Base-by-base conservation (phyloP, 441 rosid genomes). In the Mallotus japonicus region DNA sequence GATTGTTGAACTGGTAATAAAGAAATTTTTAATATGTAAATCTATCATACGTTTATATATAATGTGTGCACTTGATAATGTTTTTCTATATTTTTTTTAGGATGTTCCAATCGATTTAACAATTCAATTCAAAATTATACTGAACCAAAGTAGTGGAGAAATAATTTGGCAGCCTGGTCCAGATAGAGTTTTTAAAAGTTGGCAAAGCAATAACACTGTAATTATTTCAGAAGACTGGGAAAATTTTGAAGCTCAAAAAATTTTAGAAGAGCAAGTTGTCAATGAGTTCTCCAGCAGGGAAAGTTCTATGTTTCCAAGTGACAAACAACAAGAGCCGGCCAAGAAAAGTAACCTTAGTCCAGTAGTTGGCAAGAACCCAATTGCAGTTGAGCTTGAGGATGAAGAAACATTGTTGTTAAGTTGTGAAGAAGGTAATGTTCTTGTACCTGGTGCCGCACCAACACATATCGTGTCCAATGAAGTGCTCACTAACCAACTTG, bases 141-240 rank as follows among this genome's bases (percentile, higher is more conserved):
- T 83, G 34, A 75, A 62, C 71, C 72, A 51, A 53, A 42, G 32
- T 32, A 14, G 58, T 0, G 87, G 83, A 53, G 70, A 73, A 24
- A 15, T 78, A n/a, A 2, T 77, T 42, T 86, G 90, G 90, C 88
- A 84, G 66, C 87, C 84, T 8, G 87, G 87, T n/a, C 77, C 85
- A 0, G 86, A 83, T 62, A 73, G 83, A 64, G 65, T 76, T 65
- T 73, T 87, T 53, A 75, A 71, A 67, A 76, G 83, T 12, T 85
- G 87, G 87, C 84, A 83, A 71, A 79, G 73, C 61, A 58, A 61
- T 15, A 75, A 55, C 15, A 71, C 74, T 53, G 50, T 83, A 42
- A 53, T 83, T 54, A 40, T 83, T 32, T 60, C 66, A 28, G 88
- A 83, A 79, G 85, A 83, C 73, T 85, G 87, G 88, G 83, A 79